phyloP scores from a whole-genome alignment of 345 rosid species.

The Hypericum perforatum region DNA sequence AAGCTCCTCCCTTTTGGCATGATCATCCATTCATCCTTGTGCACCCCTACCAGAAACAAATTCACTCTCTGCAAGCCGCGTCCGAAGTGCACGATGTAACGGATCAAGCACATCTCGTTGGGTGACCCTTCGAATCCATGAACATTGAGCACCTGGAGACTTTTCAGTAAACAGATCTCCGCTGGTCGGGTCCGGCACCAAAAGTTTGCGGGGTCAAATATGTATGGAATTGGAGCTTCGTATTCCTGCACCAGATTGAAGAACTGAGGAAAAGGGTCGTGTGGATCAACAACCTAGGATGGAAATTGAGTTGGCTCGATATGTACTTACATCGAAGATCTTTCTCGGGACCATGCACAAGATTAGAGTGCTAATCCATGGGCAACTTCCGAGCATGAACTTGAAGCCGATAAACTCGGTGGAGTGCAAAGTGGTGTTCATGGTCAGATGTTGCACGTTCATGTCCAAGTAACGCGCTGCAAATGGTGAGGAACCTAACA shows the following conservation, averaged over 20 bases:
- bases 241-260: slow-evolving; percentile 8
- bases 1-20: too few relatives aligned
- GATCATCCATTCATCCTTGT: not conserved
- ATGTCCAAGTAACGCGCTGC: slow-evolving; percentile 21
- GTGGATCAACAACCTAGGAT: not conserved
- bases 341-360: slow-evolving; percentile 18
- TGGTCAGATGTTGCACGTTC: too few relatives aligned
- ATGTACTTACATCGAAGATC: slow-evolving; percentile 24
- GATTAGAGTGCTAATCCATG: slow-evolving; percentile 22
- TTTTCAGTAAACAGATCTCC: slow-evolving; percentile 16
- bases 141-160: slow-evolving; percentile 31
- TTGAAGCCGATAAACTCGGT: slow-evolving; percentile 32
- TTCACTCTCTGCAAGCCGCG: too few relatives aligned
- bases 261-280: too few relatives aligned
- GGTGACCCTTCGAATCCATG: too few relatives aligned
- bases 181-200: slow-evolving; percentile 2
- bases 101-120: too few relatives aligned
- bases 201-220: slow-evolving; percentile 5
- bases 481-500: slow-evolving; percentile 17
- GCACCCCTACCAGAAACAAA: slow-evolving; percentile 15
- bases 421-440: slow-evolving; percentile 15
- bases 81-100: too few relatives aligned
- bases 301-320: too few relatives aligned
- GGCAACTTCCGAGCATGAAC: slow-evolving; percentile 29
- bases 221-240: slow-evolving; percentile 6